Percentiles rank a stretch among this genome's conserved stretches.
phyloP scores from a whole-genome alignment of 495 filamentous ascomycete genomes.

The Penicillium macrosclerotiorum region DNA sequence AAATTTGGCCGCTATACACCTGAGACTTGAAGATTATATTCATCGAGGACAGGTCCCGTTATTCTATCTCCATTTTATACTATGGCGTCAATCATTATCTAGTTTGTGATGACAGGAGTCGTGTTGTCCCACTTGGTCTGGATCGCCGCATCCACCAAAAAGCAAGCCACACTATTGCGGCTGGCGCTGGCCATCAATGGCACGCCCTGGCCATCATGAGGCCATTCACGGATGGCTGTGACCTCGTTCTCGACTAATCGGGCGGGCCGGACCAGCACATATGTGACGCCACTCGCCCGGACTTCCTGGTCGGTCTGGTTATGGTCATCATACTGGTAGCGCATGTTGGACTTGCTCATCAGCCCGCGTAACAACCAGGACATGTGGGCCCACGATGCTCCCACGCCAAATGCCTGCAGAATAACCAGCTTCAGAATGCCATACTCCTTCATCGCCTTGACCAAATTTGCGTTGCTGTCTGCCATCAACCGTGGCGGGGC shows the following conservation, averaged over 20 bases:
- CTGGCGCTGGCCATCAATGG: conserved; percentile 25
- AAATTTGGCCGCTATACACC: no score
- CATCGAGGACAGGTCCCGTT: no score
- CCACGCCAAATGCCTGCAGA: conserved; percentile 45
- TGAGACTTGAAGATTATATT: conserved; percentile 1
- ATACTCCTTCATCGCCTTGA: conserved; percentile 38
- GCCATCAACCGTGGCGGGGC: conserved; percentile 45
- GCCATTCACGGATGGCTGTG: conserved; percentile 23
- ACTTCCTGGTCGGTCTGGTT: conserved; percentile 39
- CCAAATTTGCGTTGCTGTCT: conserved; percentile 42
- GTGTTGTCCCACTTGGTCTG: conserved; percentile 22
- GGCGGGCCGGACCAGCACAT: conserved; percentile 42
- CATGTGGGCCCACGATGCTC: conserved; percentile 46
- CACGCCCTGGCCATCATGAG: conserved; percentile 27
- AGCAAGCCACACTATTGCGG: conserved; percentile 26
- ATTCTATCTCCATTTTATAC: no score
- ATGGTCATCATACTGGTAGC: conserved; percentile 45
- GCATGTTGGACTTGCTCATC: conserved; percentile 46
- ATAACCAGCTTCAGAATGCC: conserved; percentile 40
- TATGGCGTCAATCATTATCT: not conserved
- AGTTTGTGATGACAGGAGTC: conserved; percentile 30
- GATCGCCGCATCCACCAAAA: conserved; percentile 20
- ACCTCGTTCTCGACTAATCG: conserved; percentile 29
- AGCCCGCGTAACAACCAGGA: conserved; percentile 36
- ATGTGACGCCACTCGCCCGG: conserved; percentile 36